Percentiles rank a stretch among this genome's conserved stretches.
These are phyloP conservation scores for Botryotinia narcissicola DNA, from an alignment of 2,329 filamentous ascomycete species.

Conservation along the genomic window DNA sequence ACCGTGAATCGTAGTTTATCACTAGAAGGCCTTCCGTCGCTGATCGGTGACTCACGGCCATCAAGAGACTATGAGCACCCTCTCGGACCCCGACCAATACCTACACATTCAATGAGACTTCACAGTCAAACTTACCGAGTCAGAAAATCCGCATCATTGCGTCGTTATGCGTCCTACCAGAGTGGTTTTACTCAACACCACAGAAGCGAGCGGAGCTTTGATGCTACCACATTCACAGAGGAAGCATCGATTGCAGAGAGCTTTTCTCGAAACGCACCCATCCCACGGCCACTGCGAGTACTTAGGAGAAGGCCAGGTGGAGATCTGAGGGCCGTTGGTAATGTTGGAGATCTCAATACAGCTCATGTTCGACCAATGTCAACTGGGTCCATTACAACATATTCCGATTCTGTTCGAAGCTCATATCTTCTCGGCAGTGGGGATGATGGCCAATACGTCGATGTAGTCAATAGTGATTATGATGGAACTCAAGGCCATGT, in stretches of 20 bases:
- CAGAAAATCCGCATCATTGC: constrained; percentile 50
- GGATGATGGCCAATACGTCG: constrained; percentile 44
- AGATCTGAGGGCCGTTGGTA: constrained; percentile 66
- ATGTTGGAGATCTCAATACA: constrained; percentile 59
- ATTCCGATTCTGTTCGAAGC: constrained; percentile 58
- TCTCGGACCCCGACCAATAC: constrained; percentile 29
- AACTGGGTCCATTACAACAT: constrained; percentile 58
- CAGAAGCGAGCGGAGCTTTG: constrained; percentile 57
- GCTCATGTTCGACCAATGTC: constrained; percentile 51
- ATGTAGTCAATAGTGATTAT: constrained; percentile 44
- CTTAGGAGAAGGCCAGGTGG: constrained; percentile 73
- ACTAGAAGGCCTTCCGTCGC: constrained; percentile 36
- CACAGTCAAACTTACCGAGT: constrained; percentile 43
- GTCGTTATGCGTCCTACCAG: constrained; percentile 59
- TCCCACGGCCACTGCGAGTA: constrained; percentile 56
- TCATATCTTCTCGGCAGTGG: constrained; percentile 49
- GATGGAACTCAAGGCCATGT: constrained; percentile 42
- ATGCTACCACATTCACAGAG: constrained; percentile 56
- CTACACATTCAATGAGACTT: constrained; percentile 26
- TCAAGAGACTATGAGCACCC: constrained; percentile 31
- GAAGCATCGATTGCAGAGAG: constrained; percentile 48
- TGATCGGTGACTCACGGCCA: constrained; percentile 29
- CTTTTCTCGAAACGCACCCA: constrained; percentile 45
- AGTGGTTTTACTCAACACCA: constrained; percentile 50
- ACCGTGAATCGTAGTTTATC: constrained; percentile 38